phyloP scores from a whole-genome alignment of 2,329 filamentous ascomycete species.

The Tolypocladium guangdongense region DNA sequence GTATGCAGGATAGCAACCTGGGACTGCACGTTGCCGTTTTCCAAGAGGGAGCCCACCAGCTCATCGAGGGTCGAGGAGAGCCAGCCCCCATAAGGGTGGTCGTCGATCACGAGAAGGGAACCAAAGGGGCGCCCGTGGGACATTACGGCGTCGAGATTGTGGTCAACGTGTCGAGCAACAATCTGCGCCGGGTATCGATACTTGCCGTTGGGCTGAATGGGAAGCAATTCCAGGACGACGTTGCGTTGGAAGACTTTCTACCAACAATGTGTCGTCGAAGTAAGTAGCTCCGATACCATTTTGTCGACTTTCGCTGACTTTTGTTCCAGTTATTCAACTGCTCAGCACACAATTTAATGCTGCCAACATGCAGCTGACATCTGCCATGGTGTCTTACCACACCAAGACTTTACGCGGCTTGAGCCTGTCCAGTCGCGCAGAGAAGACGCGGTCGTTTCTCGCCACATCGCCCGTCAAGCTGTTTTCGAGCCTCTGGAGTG shows the following conservation, averaged over 20 bases:
- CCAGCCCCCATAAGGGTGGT: constrained; percentile 61
- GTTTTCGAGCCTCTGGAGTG: constrained; percentile 69
- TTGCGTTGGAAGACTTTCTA: constrained; percentile 62
- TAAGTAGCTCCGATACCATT: constrained; percentile 27
- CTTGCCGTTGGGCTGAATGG: constrained; percentile 55
- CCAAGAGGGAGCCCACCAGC: constrained; percentile 53
- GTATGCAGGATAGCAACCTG: constrained; percentile 48
- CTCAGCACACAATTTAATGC: constrained; percentile 60
- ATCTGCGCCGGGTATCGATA: constrained; percentile 38
- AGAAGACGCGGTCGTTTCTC: constrained; percentile 58
- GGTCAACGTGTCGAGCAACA: constrained; percentile 47
- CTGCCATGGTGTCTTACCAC: constrained; percentile 65
- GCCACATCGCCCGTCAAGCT: constrained; percentile 84
- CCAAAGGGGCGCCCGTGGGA: constrained; percentile 53
- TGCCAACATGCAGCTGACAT: constrained; percentile 51
- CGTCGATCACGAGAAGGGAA: constrained; percentile 58
- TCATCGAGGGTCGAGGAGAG: constrained; percentile 53
- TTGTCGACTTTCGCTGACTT: constrained; percentile 19
- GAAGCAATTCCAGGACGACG: constrained; percentile 60
- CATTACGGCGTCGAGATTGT: constrained; percentile 63
- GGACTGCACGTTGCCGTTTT: constrained; percentile 58
- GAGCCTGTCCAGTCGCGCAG: constrained; percentile 48
- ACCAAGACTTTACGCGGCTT: constrained; percentile 65
- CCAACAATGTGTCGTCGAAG: constrained; percentile 63
- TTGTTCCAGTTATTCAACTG: constrained; percentile 53